Evolutionary conservation across 2,329 filamentous ascomycete genomes (phyloP).

Genomic region (Trichoderma semiorbis): DNA sequence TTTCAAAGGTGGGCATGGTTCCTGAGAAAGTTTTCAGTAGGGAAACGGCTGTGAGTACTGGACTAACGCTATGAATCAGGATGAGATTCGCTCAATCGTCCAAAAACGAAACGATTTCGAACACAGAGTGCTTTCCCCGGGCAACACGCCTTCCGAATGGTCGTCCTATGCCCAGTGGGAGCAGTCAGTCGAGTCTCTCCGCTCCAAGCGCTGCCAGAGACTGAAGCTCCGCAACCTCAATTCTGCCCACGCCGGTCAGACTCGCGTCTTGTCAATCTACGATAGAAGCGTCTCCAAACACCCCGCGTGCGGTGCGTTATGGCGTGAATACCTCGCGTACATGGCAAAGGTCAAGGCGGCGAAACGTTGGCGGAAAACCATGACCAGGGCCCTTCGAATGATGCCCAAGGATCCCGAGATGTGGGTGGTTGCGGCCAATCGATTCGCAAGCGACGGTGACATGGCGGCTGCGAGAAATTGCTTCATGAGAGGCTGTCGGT

Average conservation of each 20-base stretch:
- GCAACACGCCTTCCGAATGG: conserved; percentile 73
- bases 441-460: conserved; percentile 75
- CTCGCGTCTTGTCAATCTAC: conserved; percentile 83
- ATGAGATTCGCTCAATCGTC: conserved; percentile 86
- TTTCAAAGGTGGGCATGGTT: conserved; percentile 60
- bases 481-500: conserved; percentile 86
- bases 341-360: conserved; percentile 64
- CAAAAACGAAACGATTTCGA: conserved; percentile 91
- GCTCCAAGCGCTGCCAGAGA: conserved; percentile 77
- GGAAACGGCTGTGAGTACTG: not conserved
- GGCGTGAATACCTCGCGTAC: conserved; percentile 88
- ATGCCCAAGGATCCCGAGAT: conserved; percentile 79
- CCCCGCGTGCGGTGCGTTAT: conserved; percentile 74
- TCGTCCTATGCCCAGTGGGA: conserved; percentile 77
- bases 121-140: conserved; percentile 81
- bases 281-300: conserved; percentile 84
- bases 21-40: not conserved
- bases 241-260: conserved; percentile 68
- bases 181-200: conserved; percentile 67
- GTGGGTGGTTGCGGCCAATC: conserved; percentile 81
- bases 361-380: conserved; percentile 62
- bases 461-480: conserved; percentile 80
- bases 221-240: conserved; percentile 68
- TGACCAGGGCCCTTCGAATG: conserved; percentile 71
- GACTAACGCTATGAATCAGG: conserved; percentile 43